Percentiles rank a stretch among this genome's conserved stretches.
These are phyloP conservation scores for Citrus medica DNA, from an alignment of 345 rosid genomes.

Conservation along the genomic window DNA sequence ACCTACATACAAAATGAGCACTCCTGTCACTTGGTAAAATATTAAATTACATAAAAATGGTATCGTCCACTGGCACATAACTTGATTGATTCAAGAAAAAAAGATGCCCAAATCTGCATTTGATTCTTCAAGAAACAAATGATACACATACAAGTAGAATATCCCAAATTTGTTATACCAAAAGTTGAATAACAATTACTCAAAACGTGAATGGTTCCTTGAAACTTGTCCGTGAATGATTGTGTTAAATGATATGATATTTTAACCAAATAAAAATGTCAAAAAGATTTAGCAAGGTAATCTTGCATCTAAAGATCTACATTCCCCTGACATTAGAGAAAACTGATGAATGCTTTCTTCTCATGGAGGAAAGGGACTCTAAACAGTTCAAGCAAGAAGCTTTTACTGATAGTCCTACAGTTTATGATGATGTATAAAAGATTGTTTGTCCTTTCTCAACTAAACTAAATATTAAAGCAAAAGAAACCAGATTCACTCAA, in stretches of 20 bases:
- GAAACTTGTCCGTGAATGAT: neutral
- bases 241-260: neutral
- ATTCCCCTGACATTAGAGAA: neutral
- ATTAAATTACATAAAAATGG: slow-evolving; percentile 8
- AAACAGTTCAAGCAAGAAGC: slow-evolving; percentile 3
- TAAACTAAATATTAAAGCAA: neutral
- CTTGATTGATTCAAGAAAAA: neutral
- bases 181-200: neutral
- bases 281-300: neutral
- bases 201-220: neutral
- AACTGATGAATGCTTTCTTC: neutral
- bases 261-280: neutral
- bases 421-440: neutral
- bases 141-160: neutral
- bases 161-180: neutral
- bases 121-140: neutral
- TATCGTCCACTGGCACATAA: neutral
- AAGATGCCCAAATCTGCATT: neutral
- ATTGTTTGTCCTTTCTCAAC: neutral
- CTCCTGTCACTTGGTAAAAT: slow-evolving; percentile 18
- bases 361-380: neutral
- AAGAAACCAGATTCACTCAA: neutral
- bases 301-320: neutral
- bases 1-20: slow-evolving; percentile 53
- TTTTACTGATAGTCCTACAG: neutral